Evolutionary conservation across 108 stramenopile species (phyloP), one percentile per base, ranked within the genome.

Genomic region (Cyclotella atomus): DNA sequence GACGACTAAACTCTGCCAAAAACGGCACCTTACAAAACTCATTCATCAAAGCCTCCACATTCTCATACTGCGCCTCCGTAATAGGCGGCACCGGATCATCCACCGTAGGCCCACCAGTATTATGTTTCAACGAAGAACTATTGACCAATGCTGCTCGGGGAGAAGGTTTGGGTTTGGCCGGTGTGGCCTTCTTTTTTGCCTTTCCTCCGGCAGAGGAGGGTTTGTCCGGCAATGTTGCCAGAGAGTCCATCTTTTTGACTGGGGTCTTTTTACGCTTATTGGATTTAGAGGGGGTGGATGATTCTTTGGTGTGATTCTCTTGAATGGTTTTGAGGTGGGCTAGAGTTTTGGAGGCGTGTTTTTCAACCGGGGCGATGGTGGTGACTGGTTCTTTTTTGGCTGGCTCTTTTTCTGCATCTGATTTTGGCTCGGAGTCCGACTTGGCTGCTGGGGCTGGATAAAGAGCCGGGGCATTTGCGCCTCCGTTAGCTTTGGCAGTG

Each of bases 1-100:
- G 94, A 9, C 94, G 87, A 70, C 87, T 91, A 54, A 95, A 95
- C 73, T 95, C 94, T 10, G 90, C 88, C 86, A 95, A 77, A 61
- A 95, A 73, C 3, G 94, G 94, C 28, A 95, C 91, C 54, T 75
- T 72, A 68, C 94, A 95, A 82, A 95, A 95, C 52, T 91, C 89
- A 35, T 62, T 73, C 91, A 95, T 92, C 32, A 95, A 67, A 34
- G 62, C 60, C 53, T 87, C 74, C 62, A 90, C 70, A 76, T 93
- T 91, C 53, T 84, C 79, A 68, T 91, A 95, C 44, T 95, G 84
- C 23, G 36, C 82, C 20, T 84, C 81, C 2, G 94, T 89, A 46
- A 95, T 91, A 8, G 81, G 75, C 46, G 69, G 70, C 19, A 82
- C 73, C 2, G 83, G 53, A 76, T 89, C 87, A 25, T 88, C 84